Percentiles rank a stretch among this genome's conserved stretches.
Conservation (phyloP, 306 rosid genomes). For the Canavalia gladiata region DNA sequence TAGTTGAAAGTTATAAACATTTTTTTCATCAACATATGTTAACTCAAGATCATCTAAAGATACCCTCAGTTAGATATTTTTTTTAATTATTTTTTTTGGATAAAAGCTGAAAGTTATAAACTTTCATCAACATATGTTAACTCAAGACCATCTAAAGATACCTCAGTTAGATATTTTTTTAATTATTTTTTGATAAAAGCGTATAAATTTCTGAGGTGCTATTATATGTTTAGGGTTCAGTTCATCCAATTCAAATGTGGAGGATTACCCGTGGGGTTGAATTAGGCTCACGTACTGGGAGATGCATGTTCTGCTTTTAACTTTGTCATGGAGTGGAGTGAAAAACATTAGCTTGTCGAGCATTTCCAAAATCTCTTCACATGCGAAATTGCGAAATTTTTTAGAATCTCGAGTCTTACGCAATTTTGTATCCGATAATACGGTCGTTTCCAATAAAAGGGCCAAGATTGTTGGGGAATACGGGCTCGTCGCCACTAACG, state of each 20-base stretch:
- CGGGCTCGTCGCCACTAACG: slow-evolving; percentile 52
- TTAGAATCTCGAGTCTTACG: slow-evolving; percentile 19
- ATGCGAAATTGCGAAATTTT: background rate
- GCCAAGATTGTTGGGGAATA: slow-evolving; percentile 54
- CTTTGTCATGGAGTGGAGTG: slow-evolving; percentile 70
- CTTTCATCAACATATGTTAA: no score
- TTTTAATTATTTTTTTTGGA: no score
- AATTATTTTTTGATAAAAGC: background rate
- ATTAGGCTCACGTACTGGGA: slow-evolving; percentile 91
- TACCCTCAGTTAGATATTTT: no score
- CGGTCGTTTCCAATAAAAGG: slow-evolving; percentile 53
- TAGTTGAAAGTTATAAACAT: no score
- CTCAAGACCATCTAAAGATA: no score
- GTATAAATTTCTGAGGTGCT: background rate
- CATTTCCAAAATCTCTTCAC: slow-evolving; percentile 48
- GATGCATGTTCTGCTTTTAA: slow-evolving; percentile 74
- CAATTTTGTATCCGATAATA: slow-evolving; percentile 26
- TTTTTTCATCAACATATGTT: no score
- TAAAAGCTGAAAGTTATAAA: no score
- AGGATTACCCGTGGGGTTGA: slow-evolving; percentile 74
- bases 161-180: no score
- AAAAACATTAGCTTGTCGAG: slow-evolving; percentile 50
- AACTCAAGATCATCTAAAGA: no score
- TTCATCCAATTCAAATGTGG: slow-evolving; percentile 82
- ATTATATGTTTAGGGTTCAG: slow-evolving; percentile 38